Conservation (phyloP, 1,139 yeast species). For the Geotrichum citri-aurantii region DNA sequence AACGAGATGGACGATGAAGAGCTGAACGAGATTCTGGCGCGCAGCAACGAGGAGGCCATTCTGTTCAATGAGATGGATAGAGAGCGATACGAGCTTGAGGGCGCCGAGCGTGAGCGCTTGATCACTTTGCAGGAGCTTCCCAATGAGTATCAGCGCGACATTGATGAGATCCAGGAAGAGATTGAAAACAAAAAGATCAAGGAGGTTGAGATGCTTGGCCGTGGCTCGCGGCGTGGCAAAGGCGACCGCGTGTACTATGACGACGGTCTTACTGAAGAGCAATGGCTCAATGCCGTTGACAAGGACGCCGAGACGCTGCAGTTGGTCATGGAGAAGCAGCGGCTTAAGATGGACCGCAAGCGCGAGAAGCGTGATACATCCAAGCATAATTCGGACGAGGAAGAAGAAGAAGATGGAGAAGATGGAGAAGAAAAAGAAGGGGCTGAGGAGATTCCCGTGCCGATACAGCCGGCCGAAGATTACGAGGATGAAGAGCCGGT, state of each 20-base stretch:
- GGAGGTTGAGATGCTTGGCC: constrained; percentile 44
- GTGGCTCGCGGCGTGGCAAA: constrained; percentile 50
- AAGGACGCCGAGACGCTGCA: constrained; percentile 64
- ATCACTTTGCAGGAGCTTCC: constrained; percentile 73
- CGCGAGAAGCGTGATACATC: constrained; percentile 36
- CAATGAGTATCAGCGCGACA: constrained; percentile 68
- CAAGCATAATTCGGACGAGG: constrained; percentile 29
- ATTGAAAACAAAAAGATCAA: constrained; percentile 23
- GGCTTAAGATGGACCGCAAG: constrained; percentile 37
- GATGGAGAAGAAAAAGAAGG: constrained; percentile 9
- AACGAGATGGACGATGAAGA: constrained; percentile 67
- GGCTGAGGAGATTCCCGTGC: too few relatives aligned
- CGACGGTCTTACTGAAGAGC: constrained; percentile 92
- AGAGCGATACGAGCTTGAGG: constrained; percentile 45
- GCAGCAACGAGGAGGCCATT: constrained; percentile 65
- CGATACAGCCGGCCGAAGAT: too few relatives aligned
- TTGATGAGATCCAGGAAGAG: constrained; percentile 48
- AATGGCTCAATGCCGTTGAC: constrained; percentile 74
- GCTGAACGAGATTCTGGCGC: constrained; percentile 78
- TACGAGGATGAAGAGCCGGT: neutral
- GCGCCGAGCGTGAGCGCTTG: constrained; percentile 43
- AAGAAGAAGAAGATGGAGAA: constrained; percentile 2
- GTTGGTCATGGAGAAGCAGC: constrained; percentile 61
- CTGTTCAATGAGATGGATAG: constrained; percentile 65
- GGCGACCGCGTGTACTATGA: constrained; percentile 75